Conservation (phyloP, 192 early-diverging fungal species). For the Rhizophlyctis rosea region DNA sequence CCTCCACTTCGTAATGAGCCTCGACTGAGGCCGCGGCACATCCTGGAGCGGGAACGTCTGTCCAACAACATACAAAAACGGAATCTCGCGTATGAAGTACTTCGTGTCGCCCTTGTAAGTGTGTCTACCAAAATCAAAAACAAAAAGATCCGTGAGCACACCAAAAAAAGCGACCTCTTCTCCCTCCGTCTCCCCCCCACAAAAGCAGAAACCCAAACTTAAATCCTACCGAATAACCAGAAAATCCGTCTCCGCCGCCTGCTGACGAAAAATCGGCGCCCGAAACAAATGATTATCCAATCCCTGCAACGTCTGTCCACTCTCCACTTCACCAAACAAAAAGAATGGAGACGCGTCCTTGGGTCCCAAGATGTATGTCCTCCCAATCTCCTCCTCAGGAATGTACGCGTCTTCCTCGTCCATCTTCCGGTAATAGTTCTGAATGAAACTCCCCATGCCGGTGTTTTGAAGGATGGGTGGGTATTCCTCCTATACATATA, state of each 20-base stretch:
- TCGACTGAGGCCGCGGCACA: conserved; percentile 91
- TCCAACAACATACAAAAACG: conserved; percentile 79
- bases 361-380: conserved; percentile 79
- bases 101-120: conserved; percentile 75
- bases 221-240: conserved; percentile 62
- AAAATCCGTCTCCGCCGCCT: conserved; percentile 72
- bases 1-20: conserved; percentile 83
- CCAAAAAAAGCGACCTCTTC: not conserved
- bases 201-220: not conserved
- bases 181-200: too few species aligned
- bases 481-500: conserved; percentile 91
- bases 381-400: conserved; percentile 80
- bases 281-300: conserved; percentile 94
- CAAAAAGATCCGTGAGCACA: not conserved
- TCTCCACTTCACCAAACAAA: conserved; percentile 90
- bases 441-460: conserved; percentile 92
- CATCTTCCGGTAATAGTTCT: conserved; percentile 94
- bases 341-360: conserved; percentile 92
- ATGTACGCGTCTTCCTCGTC: conserved; percentile 75
- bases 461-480: conserved; percentile 87
- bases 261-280: conserved; percentile 85
- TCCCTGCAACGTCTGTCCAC: conserved; percentile 83
- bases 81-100: conserved; percentile 83
- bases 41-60: conserved; percentile 93
- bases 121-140: conserved; percentile 34